These are phyloP conservation scores for Candida tammaniensis DNA, from an alignment of 805 yeast genomes.

Conservation along the genomic window DNA sequence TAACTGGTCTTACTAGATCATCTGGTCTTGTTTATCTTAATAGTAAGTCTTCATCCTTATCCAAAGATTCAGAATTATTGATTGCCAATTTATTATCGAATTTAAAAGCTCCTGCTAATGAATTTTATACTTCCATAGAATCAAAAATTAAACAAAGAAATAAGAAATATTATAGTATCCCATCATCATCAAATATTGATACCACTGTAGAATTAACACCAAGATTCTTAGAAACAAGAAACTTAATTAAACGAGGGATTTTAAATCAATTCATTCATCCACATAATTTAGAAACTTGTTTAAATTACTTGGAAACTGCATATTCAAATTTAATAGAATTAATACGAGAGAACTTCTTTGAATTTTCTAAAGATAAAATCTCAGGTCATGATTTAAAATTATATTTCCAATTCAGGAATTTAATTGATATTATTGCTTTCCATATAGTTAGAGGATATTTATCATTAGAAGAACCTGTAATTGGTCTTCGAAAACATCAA, in stretches of 20 bases:
- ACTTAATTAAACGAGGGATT: slow-evolving; percentile 34
- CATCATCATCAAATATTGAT: slow-evolving; percentile 22
- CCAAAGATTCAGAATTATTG: slow-evolving; percentile 29
- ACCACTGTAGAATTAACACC: slow-evolving; percentile 34
- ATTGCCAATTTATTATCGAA: slow-evolving; percentile 28
- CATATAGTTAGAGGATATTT: slow-evolving; percentile 62
- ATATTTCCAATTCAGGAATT: slow-evolving; percentile 34
- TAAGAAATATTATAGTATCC: slow-evolving; percentile 36
- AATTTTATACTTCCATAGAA: slow-evolving; percentile 34
- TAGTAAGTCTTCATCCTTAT: slow-evolving; percentile 11
- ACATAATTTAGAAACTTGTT: slow-evolving; percentile 28
- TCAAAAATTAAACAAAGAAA: slow-evolving; percentile 29
- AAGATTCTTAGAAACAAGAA: slow-evolving; percentile 35
- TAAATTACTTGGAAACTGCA: slow-evolving; percentile 29
- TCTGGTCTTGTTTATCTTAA: slow-evolving; percentile 29
- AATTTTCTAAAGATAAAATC: slow-evolving; percentile 11
- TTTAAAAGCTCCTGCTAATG: slow-evolving; percentile 25
- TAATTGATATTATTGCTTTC: slow-evolving; percentile 60
- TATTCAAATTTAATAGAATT: slow-evolving; percentile 30
- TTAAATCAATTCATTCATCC: slow-evolving; percentile 31
- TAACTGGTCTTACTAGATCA: slow-evolving; percentile 28
- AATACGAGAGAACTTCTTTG: slow-evolving; percentile 13
- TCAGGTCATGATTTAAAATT: slow-evolving; percentile 29
- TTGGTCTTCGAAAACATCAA: slow-evolving; percentile 62
- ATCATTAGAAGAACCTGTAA: slow-evolving; percentile 54